phyloP scores from a whole-genome alignment of 371 early-diverging fungal genomes.

The Neoconidiobolus thromboides region DNA sequence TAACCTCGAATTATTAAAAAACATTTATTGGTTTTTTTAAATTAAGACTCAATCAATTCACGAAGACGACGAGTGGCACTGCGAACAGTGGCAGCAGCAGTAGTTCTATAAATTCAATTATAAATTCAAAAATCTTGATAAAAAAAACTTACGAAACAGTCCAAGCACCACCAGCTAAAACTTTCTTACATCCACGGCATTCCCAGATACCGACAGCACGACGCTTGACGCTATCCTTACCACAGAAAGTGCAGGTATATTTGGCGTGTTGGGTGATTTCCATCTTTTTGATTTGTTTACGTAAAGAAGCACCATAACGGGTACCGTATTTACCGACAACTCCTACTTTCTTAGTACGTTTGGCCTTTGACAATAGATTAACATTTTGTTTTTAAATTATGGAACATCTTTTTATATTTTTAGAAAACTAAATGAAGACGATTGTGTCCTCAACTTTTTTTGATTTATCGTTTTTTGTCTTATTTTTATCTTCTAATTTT shows the following conservation, averaged over 20 bases:
- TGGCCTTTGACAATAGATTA: slow-evolving; percentile 33
- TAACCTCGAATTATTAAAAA: too few species aligned
- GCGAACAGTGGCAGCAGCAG: slow-evolving; percentile 81
- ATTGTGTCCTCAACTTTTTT: too few species aligned
- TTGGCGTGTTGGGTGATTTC: slow-evolving; percentile 98
- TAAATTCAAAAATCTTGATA: not conserved
- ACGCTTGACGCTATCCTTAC: slow-evolving; percentile 90
- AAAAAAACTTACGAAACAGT: slow-evolving; percentile 48
- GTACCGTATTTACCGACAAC: slow-evolving; percentile 99
- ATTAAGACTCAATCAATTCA: slow-evolving; percentile 85
- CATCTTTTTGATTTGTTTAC: slow-evolving; percentile 99
- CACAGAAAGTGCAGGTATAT: slow-evolving; percentile 99
- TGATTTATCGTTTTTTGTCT: too few species aligned
- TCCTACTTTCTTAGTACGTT: slow-evolving; percentile 99
- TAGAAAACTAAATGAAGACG: too few species aligned
- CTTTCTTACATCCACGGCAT: slow-evolving; percentile 94
- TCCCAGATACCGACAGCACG: slow-evolving; percentile 98
- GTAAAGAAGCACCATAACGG: slow-evolving; percentile 99
- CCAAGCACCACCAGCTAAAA: slow-evolving; percentile 99
- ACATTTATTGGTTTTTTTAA: not conserved
- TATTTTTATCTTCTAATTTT: too few species aligned
- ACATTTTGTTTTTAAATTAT: too few species aligned
- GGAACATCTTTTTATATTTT: too few species aligned
- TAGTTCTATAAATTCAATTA: slow-evolving; percentile 32
- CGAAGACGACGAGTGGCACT: slow-evolving; percentile 94